These are phyloP conservation scores for Lachnellula arida DNA, from an alignment of 2,329 filamentous ascomycete species.

Conservation along the genomic window DNA sequence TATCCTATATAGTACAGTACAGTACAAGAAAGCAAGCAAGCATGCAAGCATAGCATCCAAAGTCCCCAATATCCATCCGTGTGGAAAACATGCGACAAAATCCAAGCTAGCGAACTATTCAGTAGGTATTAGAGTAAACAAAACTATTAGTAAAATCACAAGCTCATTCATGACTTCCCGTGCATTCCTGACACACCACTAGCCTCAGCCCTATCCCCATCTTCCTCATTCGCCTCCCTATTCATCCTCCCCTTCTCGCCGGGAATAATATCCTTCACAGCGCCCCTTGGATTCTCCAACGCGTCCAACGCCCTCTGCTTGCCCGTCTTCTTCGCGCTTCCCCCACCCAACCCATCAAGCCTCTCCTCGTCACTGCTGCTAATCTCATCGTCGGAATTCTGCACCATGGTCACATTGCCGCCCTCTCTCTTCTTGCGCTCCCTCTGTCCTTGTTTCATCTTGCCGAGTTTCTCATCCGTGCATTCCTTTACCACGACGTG, in stretches of 20 bases:
- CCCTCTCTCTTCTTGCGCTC: slow-evolving; percentile 66
- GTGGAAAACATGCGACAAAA: too few relatives aligned
- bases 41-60: too few relatives aligned
- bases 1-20: too few relatives aligned
- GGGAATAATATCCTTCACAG: slow-evolving; percentile 21
- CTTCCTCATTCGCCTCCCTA: slow-evolving; percentile 17
- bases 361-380: slow-evolving; percentile 34
- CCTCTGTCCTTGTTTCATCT: slow-evolving; percentile 72
- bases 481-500: slow-evolving; percentile 72
- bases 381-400: slow-evolving; percentile 42
- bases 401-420: slow-evolving; percentile 47
- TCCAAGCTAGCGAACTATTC: too few relatives aligned
- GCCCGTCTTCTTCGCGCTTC: slow-evolving; percentile 42
- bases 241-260: slow-evolving; percentile 19
- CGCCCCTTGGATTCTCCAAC: slow-evolving; percentile 26
- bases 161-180: not conserved
- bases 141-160: not conserved
- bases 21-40: too few relatives aligned
- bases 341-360: slow-evolving; percentile 9
- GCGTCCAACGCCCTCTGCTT: slow-evolving; percentile 48
- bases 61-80: too few relatives aligned
- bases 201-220: slow-evolving; percentile 14
- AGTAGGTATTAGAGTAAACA: not conserved
- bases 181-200: not conserved
- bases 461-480: slow-evolving; percentile 67